Evolutionary conservation across 495 filamentous ascomycete species (phyloP).

Genomic region (Bombardia bombarda): DNA sequence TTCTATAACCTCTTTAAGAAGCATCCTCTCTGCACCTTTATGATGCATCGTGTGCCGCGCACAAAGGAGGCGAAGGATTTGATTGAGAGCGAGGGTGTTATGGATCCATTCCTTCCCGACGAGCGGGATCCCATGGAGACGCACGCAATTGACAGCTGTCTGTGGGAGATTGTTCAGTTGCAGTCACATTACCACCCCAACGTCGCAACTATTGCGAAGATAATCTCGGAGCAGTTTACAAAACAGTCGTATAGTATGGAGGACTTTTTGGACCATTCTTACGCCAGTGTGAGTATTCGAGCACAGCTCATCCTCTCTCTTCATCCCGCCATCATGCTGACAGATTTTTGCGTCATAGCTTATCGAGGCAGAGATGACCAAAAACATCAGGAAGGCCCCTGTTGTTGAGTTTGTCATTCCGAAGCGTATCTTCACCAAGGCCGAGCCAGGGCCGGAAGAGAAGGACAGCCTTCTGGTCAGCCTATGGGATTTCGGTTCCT

Average conservation of each 20-base stretch:
- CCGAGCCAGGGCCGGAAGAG: constrained; percentile 33
- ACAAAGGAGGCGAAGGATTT: constrained; percentile 46
- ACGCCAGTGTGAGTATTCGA: constrained; percentile 60
- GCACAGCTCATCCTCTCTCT: neutral
- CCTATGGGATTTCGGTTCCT: constrained; percentile 46
- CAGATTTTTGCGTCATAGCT: constrained; percentile 42
- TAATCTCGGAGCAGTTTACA: constrained; percentile 95
- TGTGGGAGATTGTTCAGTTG: constrained; percentile 90
- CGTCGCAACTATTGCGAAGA: constrained; percentile 86
- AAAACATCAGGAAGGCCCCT: constrained; percentile 73
- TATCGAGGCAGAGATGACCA: constrained; percentile 71
- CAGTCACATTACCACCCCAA: constrained; percentile 96
- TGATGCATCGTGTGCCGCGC: constrained; percentile 75
- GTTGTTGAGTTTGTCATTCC: constrained; percentile 93
- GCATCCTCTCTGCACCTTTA: constrained; percentile 86
- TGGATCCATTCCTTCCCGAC: constrained; percentile 68
- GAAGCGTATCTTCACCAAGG: constrained; percentile 68
- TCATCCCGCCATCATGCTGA: constrained; percentile 22
- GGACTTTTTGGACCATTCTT: constrained; percentile 94
- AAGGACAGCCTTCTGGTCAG: constrained; percentile 44
- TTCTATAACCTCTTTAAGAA: constrained; percentile 90
- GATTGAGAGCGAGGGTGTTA: constrained; percentile 58
- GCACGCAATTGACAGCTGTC: constrained; percentile 76
- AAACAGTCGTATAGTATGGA: constrained; percentile 89
- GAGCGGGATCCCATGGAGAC: constrained; percentile 82